These are phyloP conservation scores for Coelastrella sp. DNA, from an alignment of 139 green algal species.

Conservation along the genomic window DNA sequence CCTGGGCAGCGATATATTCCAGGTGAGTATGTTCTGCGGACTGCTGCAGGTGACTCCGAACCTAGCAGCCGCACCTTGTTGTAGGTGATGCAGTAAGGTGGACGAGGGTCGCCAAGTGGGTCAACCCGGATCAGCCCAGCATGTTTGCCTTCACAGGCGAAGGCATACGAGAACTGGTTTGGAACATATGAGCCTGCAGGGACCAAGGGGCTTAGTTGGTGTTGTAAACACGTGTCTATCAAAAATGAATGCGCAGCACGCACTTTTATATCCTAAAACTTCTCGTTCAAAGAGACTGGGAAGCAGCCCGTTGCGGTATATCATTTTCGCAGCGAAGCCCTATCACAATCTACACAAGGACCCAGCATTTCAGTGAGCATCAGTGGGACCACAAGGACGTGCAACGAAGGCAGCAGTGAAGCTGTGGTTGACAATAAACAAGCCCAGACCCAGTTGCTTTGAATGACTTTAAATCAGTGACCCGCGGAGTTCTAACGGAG, in stretches of 20 bases:
- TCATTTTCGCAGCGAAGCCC: background rate
- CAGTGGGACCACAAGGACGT: too few relatives aligned
- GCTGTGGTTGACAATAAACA: too few relatives aligned
- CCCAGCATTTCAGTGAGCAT: too few relatives aligned
- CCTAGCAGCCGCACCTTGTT: conserved; percentile 38
- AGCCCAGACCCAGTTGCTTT: too few relatives aligned
- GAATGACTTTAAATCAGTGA: too few relatives aligned
- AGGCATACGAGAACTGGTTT: conserved; percentile 32
- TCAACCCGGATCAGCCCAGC: conserved; percentile 39
- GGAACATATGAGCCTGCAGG: conserved; percentile 15
- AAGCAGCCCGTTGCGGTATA: conserved; percentile 6
- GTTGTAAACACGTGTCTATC: background rate
- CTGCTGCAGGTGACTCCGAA: background rate
- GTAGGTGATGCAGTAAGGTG: conserved; percentile 55
- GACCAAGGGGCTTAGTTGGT: background rate
- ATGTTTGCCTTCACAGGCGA: conserved; percentile 10
- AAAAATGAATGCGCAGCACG: background rate
- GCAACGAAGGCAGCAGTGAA: too few relatives aligned
- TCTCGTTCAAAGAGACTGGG: conserved; percentile 10
- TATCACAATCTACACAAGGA: background rate
- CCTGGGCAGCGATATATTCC: too few relatives aligned
- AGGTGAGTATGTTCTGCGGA: background rate
- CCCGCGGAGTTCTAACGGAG: too few relatives aligned
- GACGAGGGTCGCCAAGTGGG: conserved; percentile 33
- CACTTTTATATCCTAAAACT: conserved; percentile 9